Percentiles rank a stretch among this genome's conserved stretches.
Conservation (phyloP, 176 grass and related monocot genomes). For the Phragmites australis region DNA sequence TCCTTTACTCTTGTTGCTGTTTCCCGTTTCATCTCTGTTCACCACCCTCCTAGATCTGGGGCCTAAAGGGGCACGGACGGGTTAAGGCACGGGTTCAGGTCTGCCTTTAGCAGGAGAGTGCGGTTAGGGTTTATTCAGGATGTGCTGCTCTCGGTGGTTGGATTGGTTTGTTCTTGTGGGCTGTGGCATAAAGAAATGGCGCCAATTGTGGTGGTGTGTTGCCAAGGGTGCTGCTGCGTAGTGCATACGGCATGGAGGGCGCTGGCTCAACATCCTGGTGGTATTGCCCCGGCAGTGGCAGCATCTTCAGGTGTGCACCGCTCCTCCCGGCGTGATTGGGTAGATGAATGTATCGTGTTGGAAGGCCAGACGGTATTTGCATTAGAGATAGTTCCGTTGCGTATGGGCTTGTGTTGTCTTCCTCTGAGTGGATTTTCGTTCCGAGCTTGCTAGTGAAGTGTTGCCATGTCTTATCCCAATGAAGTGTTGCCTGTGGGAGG, state of each 20-base stretch:
- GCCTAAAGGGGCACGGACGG: neutral
- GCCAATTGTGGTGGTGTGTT: neutral
- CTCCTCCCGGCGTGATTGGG: neutral
- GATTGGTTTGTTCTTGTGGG: neutral
- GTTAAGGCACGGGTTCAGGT: neutral
- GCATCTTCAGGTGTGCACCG: neutral
- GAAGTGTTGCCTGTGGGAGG: neutral
- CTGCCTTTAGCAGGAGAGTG: neutral
- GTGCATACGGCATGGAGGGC: neutral
- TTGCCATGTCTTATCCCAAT: neutral
- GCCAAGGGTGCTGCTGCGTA: neutral
- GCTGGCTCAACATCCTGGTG: neutral
- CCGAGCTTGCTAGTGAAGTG: neutral
- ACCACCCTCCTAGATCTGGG: constrained; percentile 23
- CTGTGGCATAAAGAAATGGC: neutral
- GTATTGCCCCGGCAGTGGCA: neutral
- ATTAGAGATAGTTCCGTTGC: neutral
- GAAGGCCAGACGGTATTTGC: neutral
- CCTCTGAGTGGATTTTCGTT: neutral
- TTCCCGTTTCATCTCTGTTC: neutral
- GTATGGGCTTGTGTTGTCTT: neutral
- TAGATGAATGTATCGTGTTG: neutral
- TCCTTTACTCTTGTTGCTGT: neutral
- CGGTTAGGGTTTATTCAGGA: constrained; percentile 13
- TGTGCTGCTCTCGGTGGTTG: neutral